Conservation (phyloP, 139 green algal genomes). For the Penium margaritaceum region DNA sequence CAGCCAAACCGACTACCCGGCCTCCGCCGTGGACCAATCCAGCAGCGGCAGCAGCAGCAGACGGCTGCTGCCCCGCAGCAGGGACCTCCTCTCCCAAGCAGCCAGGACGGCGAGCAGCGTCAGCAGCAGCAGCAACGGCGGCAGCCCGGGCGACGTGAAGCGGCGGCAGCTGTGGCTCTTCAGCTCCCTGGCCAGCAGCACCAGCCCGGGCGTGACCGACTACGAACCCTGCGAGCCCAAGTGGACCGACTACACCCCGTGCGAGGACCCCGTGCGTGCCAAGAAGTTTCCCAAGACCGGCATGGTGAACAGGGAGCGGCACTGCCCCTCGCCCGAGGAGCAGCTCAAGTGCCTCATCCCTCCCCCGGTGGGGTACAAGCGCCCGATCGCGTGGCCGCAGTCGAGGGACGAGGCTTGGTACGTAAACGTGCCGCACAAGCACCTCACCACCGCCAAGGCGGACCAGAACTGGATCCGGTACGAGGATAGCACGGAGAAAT, state of each 20-base stretch:
- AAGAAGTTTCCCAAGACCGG: neutral
- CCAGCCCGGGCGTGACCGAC: neutral
- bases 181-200: no score
- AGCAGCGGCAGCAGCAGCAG: no score
- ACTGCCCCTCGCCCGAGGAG: conserved; percentile 13
- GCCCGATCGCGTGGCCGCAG: conserved; percentile 16
- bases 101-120: no score
- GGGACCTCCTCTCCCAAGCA: no score
- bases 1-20: no score
- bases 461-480: conserved; percentile 33
- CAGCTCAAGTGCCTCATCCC: conserved; percentile 24
- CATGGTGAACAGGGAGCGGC: neutral
- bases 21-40: no score
- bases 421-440: conserved; percentile 27
- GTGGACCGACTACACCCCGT: conserved; percentile 20
- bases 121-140: no score
- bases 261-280: conserved; percentile 8
- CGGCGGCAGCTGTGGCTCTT: no score
- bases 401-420: conserved; percentile 21
- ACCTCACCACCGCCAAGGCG: conserved; percentile 13
- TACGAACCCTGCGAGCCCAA: conserved; percentile 11
- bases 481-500: conserved; percentile 15
- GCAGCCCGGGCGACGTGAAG: no score
- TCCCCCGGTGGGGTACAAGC: conserved; percentile 19
- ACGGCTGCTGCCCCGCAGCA: no score